Conservation (phyloP, 2,329 filamentous ascomycete genomes). For the Cladophialophora psammophila region DNA sequence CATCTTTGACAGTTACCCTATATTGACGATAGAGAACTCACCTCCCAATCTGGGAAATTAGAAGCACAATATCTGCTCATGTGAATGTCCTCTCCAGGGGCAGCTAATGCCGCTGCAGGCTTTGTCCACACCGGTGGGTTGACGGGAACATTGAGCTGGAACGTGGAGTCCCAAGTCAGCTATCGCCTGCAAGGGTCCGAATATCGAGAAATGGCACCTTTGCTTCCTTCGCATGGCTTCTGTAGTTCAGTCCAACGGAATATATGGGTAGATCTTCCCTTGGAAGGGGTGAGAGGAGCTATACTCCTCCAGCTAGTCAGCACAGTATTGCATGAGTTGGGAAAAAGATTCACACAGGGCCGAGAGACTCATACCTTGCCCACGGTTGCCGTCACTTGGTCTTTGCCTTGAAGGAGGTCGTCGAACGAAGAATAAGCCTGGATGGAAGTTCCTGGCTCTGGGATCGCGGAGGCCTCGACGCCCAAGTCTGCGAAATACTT, state of each 20-base stretch:
- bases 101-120: slow-evolving; percentile 46
- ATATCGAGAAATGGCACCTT: background rate
- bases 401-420: background rate
- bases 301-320: slow-evolving; percentile 1
- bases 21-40: background rate
- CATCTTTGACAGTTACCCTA: background rate
- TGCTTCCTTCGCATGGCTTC: slow-evolving; percentile 23
- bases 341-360: background rate
- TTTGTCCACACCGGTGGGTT: slow-evolving; percentile 45
- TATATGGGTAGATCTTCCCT: slow-evolving; percentile 4
- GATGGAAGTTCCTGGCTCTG: slow-evolving; percentile 2
- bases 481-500: slow-evolving; percentile 12
- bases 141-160: slow-evolving; percentile 17
- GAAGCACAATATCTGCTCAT: slow-evolving; percentile 23
- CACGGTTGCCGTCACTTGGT: background rate
- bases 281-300: slow-evolving; percentile 6
- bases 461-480: background rate
- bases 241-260: slow-evolving; percentile 25
- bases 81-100: slow-evolving; percentile 42
- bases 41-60: slow-evolving; percentile 21
- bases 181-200: too few species aligned
- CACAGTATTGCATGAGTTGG: background rate
- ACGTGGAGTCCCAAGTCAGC: background rate
- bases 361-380: background rate
- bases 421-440: slow-evolving; percentile 8